Base-by-base conservation (phyloP, 169 alveolate genomes). In the Cyclospora cayetanensis region DNA sequence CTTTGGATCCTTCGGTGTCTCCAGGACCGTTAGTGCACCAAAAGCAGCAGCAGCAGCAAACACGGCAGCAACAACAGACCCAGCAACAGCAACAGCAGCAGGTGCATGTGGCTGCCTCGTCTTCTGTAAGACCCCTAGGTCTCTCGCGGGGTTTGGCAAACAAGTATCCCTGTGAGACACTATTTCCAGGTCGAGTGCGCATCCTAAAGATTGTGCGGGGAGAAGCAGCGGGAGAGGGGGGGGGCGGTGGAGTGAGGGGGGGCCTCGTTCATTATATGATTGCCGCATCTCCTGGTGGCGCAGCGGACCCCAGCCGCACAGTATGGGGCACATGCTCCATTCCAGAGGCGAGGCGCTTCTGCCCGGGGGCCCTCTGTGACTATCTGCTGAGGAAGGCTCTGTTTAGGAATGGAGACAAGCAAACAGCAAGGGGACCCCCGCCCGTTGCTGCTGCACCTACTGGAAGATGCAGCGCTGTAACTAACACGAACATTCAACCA, bases 341-440 rank as follows among this genome's bases (percentile, higher is more conserved):
- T 2, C 35, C 60, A 7, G 85, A 74, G 55, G 85, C 85, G 9
- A 55, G 85, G 27, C 85, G 85, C 63, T 74, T 74, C 65, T 74
- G 85, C 34, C 85, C 85, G 63, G 85, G 85, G 60, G 85, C 85
- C 63, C 85, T 74, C 31, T 74, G 85, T 20, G 85, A 74, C 22
- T 74, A 74, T 22, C 52, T 74, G 41, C 39, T 74, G 35, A 31
- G 85, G 22, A 74, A 74, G 60, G 85, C 85, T 4, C 39, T 74
- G 15, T 74, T 74, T 37, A 74, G 22, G 65, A 74, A 7, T 5
- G 65, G 63, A 27, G 85, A 74, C 46, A 74, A 41, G 25, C 85
- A 74, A n/a, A 31, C 20, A 0, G 25, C 52, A 4, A 11, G 52
- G 27, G 29, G n/a, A 29, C 80, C 52, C 80, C 43, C 11, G 31